Evolutionary conservation across 257 asterid species (phyloP).

Genomic region (Ballota nigra): DNA sequence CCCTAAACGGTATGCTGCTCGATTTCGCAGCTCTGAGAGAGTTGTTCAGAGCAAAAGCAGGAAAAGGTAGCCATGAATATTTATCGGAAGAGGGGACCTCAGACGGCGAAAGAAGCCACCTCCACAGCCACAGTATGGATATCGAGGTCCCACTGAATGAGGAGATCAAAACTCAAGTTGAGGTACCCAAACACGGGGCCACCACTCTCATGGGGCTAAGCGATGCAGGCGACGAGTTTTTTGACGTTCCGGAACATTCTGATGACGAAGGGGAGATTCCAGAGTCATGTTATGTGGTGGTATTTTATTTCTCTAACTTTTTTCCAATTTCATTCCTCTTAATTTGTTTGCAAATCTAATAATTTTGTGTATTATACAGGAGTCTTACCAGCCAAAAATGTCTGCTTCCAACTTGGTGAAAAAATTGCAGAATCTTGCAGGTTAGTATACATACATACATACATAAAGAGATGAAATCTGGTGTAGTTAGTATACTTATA

Average conservation of each 20-base stretch:
- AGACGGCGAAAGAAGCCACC: too few species aligned
- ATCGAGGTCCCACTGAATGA: slow-evolving; percentile 32
- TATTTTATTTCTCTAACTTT: not conserved
- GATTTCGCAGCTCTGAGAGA: slow-evolving; percentile 72
- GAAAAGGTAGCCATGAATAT: slow-evolving; percentile 43
- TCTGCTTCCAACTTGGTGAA: slow-evolving; percentile 68
- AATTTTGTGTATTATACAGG: slow-evolving; percentile 35
- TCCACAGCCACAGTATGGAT: too few species aligned
- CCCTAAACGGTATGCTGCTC: not conserved
- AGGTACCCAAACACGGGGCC: slow-evolving; percentile 20
- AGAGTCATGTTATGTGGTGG: slow-evolving; percentile 44
- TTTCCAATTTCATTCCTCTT: not conserved
- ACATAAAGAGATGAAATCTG: not conserved
- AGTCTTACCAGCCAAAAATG: slow-evolving; percentile 44
- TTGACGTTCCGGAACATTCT: slow-evolving; percentile 67
- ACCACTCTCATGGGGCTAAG: slow-evolving; percentile 61
- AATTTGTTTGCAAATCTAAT: not conserved
- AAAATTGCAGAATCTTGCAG: slow-evolving; percentile 69
- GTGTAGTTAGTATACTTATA: not conserved
- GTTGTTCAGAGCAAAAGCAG: slow-evolving; percentile 57
- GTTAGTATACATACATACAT: slow-evolving; percentile 28
- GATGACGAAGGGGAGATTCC: slow-evolving; percentile 49
- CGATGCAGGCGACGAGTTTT: slow-evolving; percentile 73
- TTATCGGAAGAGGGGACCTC: slow-evolving; percentile 35
- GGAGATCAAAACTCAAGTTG: slow-evolving; percentile 40